Percentiles rank a stretch among this genome's conserved stretches.
These are phyloP conservation scores for sweet orange (Citrus sinensis) DNA, from an alignment of 345 rosid genomes.

Conservation along the genomic window DNA sequence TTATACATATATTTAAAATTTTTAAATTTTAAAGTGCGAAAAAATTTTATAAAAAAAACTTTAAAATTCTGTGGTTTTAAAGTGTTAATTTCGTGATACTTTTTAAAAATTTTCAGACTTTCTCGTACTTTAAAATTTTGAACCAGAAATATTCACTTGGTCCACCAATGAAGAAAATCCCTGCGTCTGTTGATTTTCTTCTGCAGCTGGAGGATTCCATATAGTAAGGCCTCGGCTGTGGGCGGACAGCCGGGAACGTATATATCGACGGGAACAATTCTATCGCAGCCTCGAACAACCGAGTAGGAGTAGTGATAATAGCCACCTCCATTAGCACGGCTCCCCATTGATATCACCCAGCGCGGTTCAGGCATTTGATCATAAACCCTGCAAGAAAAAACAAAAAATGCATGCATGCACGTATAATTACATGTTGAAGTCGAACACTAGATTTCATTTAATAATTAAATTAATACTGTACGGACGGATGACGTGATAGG, in stretches of 20 bases:
- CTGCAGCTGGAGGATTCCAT: constrained; percentile 92
- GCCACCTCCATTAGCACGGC: constrained; percentile 97
- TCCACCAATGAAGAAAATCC: constrained; percentile 96
- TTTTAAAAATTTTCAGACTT: too few relatives aligned
- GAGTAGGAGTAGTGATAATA: constrained; percentile 97
- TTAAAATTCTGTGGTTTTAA: accelerated
- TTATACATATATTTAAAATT: too few relatives aligned
- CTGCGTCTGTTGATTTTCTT: constrained; percentile 93
- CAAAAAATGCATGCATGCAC: too few relatives aligned
- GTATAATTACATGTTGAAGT: too few relatives aligned
- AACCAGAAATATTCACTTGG: constrained; percentile 33
- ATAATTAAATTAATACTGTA: too few relatives aligned
- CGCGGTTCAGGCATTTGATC: constrained; percentile 98
- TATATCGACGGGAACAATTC: constrained; percentile 95
- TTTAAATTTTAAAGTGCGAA: accelerated
- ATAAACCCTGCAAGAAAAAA: constrained; percentile 64
- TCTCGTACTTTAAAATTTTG: too few relatives aligned
- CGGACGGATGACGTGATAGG: too few relatives aligned
- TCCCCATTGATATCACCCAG: constrained; percentile 98
- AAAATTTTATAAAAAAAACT: too few relatives aligned
- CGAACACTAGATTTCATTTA: too few relatives aligned
- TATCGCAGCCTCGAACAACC: constrained; percentile 91
- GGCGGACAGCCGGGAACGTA: constrained; percentile 98
- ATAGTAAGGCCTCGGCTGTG: constrained; percentile 90
- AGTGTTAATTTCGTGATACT: accelerated